These are phyloP conservation scores for Ophiosphaerella narmari DNA, from an alignment of 2,329 filamentous ascomycete genomes.

Conservation along the genomic window DNA sequence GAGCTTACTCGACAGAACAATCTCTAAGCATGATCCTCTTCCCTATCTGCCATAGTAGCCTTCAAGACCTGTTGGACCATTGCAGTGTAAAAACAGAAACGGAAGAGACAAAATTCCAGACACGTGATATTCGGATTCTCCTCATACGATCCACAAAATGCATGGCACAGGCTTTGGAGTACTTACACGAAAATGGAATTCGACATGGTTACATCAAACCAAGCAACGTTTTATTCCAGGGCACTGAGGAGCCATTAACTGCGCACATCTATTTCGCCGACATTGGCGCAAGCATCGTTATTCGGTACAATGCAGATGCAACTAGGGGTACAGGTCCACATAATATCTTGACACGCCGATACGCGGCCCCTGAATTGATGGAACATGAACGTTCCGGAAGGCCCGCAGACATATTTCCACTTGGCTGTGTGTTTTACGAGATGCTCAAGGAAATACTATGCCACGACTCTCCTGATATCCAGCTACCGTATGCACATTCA, in stretches of 20 bases:
- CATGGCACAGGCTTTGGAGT: constrained; percentile 16
- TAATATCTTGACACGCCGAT: not conserved
- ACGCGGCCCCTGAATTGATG: constrained; percentile 13
- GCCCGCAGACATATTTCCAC: constrained; percentile 16
- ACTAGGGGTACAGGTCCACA: not conserved
- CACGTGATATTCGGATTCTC: no score
- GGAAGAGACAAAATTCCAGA: no score
- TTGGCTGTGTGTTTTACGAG: constrained; percentile 21
- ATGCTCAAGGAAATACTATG: constrained; percentile 6
- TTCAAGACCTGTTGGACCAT: no score
- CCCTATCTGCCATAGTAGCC: no score
- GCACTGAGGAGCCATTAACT: not conserved
- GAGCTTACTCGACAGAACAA: no score
- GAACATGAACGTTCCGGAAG: constrained; percentile 10
- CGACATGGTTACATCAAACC: constrained; percentile 27
- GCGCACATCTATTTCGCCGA: constrained; percentile 18
- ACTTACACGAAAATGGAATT: constrained; percentile 15
- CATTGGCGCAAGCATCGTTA: constrained; percentile 15
- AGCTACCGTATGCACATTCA: no score
- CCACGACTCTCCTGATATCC: no score
- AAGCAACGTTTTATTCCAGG: constrained; percentile 17
- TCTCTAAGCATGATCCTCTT: no score
- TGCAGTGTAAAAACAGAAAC: no score
- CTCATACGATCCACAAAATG: not conserved
- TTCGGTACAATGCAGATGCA: constrained; percentile 7